These are phyloP conservation scores for Xylaria intraflava DNA, from an alignment of 495 filamentous ascomycete genomes.

Conservation along the genomic window DNA sequence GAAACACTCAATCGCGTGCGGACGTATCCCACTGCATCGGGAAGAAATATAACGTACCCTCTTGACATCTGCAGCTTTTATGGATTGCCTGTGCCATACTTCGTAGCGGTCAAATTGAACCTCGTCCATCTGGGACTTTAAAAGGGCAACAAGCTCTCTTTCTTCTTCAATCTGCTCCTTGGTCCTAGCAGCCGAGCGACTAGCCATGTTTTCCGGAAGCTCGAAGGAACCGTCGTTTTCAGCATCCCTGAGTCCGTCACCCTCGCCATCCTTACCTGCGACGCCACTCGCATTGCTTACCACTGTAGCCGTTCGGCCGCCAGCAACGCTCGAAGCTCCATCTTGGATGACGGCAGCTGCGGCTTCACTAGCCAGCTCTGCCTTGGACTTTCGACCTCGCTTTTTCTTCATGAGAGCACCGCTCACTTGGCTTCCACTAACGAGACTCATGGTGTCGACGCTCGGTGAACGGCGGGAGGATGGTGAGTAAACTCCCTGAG, in stretches of 20 bases:
- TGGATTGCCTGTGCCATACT: constrained; percentile 61
- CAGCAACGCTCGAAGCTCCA: constrained; percentile 38
- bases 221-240: constrained; percentile 62
- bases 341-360: constrained; percentile 29
- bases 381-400: constrained; percentile 62
- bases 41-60: constrained; percentile 32
- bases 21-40: not conserved
- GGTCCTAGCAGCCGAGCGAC: constrained; percentile 43
- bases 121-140: constrained; percentile 61
- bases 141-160: constrained; percentile 50
- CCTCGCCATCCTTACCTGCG: constrained; percentile 34
- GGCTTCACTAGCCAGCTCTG: constrained; percentile 46
- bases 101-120: constrained; percentile 69
- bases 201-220: constrained; percentile 54
- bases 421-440: constrained; percentile 60
- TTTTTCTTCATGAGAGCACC: constrained; percentile 49
- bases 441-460: constrained; percentile 55
- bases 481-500: constrained; percentile 28
- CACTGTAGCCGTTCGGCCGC: constrained; percentile 44
- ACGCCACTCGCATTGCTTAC: constrained; percentile 38
- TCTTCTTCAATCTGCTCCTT: constrained; percentile 66
- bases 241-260: constrained; percentile 50
- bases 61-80: constrained; percentile 46
- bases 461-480: constrained; percentile 57
- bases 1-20: not conserved